Base-by-base conservation (phyloP, 805 yeast species). In the Torulaspora indica region DNA sequence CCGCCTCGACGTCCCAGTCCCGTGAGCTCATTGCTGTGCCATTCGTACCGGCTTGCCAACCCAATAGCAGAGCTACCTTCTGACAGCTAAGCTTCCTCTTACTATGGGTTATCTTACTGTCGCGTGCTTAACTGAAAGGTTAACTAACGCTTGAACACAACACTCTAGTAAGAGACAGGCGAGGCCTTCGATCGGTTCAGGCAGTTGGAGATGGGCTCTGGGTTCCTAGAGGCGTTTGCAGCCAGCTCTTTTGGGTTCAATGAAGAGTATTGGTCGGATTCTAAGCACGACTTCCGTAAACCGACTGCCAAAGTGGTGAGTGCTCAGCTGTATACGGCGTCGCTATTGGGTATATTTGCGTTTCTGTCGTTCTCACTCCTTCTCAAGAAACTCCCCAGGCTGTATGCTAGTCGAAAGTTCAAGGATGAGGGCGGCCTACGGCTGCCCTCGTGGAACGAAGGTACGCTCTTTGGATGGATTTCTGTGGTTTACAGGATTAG, bases 401-500 rank as follows among this genome's bases (percentile, higher is more conserved):
- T 91, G 15, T 91, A 87, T 56, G 90, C 90, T 48, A 93, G 96
- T 8, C 75, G 96, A 52, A 71, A 68, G 36, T 63, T 63, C 52
- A 54, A 70, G 53, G 53, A 60, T 53, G 38, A 57, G 44, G 52
- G 57, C 22, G 48, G 43, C 18, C 39, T 58, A 15, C 31, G 54
- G 15, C 33, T 61, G 49, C 58, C 75, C 52, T 50, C 64, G 5
- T 64, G 68, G 68, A 53, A 60, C 40, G 59, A 56, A 25, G 63
- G 61, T 30, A 73, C 86, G 2, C 60, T 85, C 9, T 83, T 89
- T 55, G 89, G 90, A 2, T 91, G 98, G 97, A 72, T 90, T 7
- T 76, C 81, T 0, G 76, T 79, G 0, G 67, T 91, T 10, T 77
- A 76, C 58, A 64, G 64, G 9, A 79, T 90, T 14, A 71, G 74